phyloP scores from a whole-genome alignment of 176 grass and related monocot species.

The Oryza longistaminata region DNA sequence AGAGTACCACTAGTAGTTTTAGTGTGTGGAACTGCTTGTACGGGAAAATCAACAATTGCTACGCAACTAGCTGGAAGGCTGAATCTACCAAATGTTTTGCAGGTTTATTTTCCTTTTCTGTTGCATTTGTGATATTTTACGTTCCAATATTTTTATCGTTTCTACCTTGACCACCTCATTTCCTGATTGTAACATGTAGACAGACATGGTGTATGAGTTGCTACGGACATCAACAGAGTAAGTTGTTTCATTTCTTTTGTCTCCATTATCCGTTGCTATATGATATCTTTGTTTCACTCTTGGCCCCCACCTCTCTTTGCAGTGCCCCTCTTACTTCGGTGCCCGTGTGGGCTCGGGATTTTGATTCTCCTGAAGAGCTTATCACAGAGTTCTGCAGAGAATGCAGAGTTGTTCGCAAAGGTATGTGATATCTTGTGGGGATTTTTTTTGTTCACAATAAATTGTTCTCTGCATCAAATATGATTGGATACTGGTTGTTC shows the following conservation, averaged over 20 bases:
- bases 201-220: slow-evolving; percentile 98
- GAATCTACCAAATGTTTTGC: slow-evolving; percentile 95
- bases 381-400: slow-evolving; percentile 97
- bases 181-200: slow-evolving; percentile 61
- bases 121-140: slow-evolving; percentile 18
- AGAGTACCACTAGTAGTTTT: slow-evolving; percentile 94
- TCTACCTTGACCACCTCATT: slow-evolving; percentile 10
- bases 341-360: slow-evolving; percentile 90
- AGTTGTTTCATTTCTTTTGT: slow-evolving; percentile 33
- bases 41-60: slow-evolving; percentile 97
- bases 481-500: not conserved
- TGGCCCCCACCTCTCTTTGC: slow-evolving; percentile 15
- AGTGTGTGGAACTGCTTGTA: slow-evolving; percentile 96
- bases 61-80: slow-evolving; percentile 96
- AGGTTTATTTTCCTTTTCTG: slow-evolving; percentile 52
- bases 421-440: slow-evolving; percentile 35
- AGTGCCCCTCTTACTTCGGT: slow-evolving; percentile 91
- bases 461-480: slow-evolving; percentile 16
- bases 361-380: slow-evolving; percentile 86
- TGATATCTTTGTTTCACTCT: not conserved
- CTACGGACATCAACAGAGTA: slow-evolving; percentile 91
- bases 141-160: not conserved
- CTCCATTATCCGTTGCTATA: not conserved
- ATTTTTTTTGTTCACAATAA: not conserved
- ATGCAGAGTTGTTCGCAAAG: slow-evolving; percentile 98